Evolutionary conservation across 2,329 filamentous ascomycete genomes (phyloP), one percentile per base, ranked within the genome.

Genomic region (Stagonosporopsis chrysanthemi): DNA sequence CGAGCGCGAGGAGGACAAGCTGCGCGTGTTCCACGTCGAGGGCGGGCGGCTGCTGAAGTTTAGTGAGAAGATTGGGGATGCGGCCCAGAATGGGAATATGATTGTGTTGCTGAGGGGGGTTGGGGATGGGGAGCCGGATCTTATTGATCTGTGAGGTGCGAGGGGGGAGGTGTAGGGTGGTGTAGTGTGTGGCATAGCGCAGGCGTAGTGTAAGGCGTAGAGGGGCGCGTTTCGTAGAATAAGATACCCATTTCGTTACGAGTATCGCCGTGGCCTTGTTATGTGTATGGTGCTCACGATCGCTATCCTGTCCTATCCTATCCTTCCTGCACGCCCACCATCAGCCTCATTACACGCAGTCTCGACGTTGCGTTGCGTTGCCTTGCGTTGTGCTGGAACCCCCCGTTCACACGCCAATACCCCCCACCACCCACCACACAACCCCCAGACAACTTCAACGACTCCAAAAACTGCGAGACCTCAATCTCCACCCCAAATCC

Each of bases 1-100:
- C 0, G 85, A 84, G 2, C 84, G 88, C 12, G 91, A 96, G 79
- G 88, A 90, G 73, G 88, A 92, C 57, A 90, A 90, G 76, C 75
- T 99, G 63, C 81, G 95, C 8, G 87, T 99, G 0, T 99, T 97
- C 71, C 93, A 98, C 74, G 91, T 99, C 0, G 93, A 99, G 73
- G 91, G 90, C 0, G 95, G 95, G 0, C 82, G 92, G 56, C 76
- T 99, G 61, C 77, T 99, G 62, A 93, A 95, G 58, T 99, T 96
- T 70, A 87, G 85, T 23, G 93, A 97, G 77, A 93, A 94, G 80
- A 82, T 97, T 52, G 92, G 92, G 4, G 82, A 82, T 49, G 83
- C 82, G 26, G 81, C 96, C 56, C 86, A 86, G 63, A 93, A 86
- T 65, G 95, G 95, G 1, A 94, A 99, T 73, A 97, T 92, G 11